Evolutionary conservation across 208 protist species (phyloP).

Genomic region (Leishmania arabica): DNA sequence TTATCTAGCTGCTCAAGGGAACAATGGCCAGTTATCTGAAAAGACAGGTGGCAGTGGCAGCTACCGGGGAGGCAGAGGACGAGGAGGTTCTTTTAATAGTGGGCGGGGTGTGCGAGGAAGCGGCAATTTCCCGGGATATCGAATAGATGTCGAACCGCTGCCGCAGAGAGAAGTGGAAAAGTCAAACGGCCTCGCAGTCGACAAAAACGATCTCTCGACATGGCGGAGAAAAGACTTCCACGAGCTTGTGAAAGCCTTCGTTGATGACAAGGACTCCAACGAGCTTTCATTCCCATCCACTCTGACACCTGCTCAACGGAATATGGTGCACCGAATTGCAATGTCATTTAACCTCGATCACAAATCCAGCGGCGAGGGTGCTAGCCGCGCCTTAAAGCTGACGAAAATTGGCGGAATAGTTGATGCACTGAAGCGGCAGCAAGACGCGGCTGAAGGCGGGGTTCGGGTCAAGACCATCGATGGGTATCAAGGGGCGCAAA

Average conservation of each 20-base stretch:
- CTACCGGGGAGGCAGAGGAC: background rate
- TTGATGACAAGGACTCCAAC: conserved; percentile 54
- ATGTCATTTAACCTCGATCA: conserved; percentile 74
- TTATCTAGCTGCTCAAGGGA: background rate
- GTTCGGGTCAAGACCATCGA: conserved; percentile 65
- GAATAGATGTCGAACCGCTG: background rate
- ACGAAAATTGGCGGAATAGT: conserved; percentile 52
- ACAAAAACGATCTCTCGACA: conserved; percentile 55
- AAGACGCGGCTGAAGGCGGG: conserved; percentile 40
- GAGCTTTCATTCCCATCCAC: conserved; percentile 76
- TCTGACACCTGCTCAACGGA: conserved; percentile 56
- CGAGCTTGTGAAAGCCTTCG: conserved; percentile 75
- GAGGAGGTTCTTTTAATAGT: background rate
- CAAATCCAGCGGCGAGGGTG: conserved; percentile 57
- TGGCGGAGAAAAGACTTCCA: conserved; percentile 78
- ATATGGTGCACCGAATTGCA: conserved; percentile 69
- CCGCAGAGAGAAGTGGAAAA: background rate
- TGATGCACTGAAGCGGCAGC: conserved; percentile 34
- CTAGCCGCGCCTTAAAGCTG: conserved; percentile 53
- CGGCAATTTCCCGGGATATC: background rate
- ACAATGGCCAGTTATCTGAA: background rate
- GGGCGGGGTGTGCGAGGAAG: background rate
- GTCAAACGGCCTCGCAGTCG: background rate
- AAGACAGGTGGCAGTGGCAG: background rate
- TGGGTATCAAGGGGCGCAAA: conserved; percentile 81